Evolutionary conservation across 108 stramenopile species (phyloP), one percentile per base, ranked within the genome.

Genomic region (Epithemia pelagica): DNA sequence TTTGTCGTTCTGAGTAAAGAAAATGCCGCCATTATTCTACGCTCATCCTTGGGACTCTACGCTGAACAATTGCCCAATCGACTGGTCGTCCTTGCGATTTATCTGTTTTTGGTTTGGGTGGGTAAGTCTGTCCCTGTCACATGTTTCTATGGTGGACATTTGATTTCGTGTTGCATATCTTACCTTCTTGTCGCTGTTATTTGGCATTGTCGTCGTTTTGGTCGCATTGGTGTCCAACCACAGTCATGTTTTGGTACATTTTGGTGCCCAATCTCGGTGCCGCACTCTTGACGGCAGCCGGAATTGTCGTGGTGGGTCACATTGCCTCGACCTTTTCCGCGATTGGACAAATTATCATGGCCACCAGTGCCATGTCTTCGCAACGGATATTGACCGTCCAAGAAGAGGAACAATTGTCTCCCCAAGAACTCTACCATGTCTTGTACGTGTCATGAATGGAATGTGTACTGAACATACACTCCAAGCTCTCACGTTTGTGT

Each of bases 61-160:
- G 73, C 73, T 19, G 72, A 71, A 10, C 64, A 73, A 46, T 57
- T 78, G 19, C 77, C 72, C 0, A 72, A 62, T 21, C 33, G 64
- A 28, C 26, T 74, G 54, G 66, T 55, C 28, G 25, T 73, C 22
- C 27, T 74, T 8, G 62, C 72, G 15, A 73, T 78, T 28, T 78
- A 74, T 31, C 62, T 58, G 53, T 78, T 78, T 65, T 31, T 74
- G 24, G 28, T 74, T 27, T 74, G 73, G 77, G 66, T 78, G 20
- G 37, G 37, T 46, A 46, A 46, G 37, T 46, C 10, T 46, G 15
- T 46, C 10, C 15, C 10, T 46, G 15, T 46, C 10, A 46, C 15
- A 15, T 46, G 15, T 46, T 46, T 46, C 15, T 46, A 5, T 46
- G 37, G 5, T 46, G 37, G 37, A 15, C 37, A 46, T 10, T 46